Base-by-base conservation (phyloP, 2,329 filamentous ascomycete species). In the Fusarium sambucinum region DNA sequence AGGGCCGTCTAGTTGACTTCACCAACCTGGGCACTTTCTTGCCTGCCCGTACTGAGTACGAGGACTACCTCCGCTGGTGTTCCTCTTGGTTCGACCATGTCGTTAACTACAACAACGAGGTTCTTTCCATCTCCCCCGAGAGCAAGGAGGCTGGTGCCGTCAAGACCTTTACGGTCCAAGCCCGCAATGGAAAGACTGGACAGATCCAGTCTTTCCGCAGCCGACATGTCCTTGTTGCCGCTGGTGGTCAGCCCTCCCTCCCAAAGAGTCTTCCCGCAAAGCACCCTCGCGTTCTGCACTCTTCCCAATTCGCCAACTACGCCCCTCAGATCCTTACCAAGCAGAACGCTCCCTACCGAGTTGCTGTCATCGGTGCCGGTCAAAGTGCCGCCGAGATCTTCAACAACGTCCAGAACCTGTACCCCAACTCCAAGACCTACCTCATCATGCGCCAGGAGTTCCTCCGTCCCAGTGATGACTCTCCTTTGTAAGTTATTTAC, bases 371-470 rank as follows among this genome's bases (percentile, higher is more conserved):
- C 40, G 95, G 95, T 11, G 92, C 89, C 46, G 95, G 96, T 2
- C 95, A 99, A 82, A 96, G 92, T 77, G 94, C 94, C 4, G 95
- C 95, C 12, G 95, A 99, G 82, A 97, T 97, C 74, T 97, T 96
- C 83, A 91, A 93, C 81, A 94, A 97, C 78, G 82, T 98, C 50
- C 91, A 95, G 74, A 85, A 83, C 38, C 83, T 92, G 46, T 97
- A 96, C 77, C 94, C 94, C 38, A 94, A 95, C 76, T 89, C 92
- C 29, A 86, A 87, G 72, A 94, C 94, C 1, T 87, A 84, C 35
- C 81, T 99, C 59, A 83, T 97, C 62, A 95, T 97, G 84, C 90
- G 93, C 71, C 90, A 90, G 41, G 88, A 93, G 67, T 94, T 95
- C 58, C 81, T 99, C 63, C 89, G 92, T 72, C 95, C 95, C 2